Evolutionary conservation across 2,329 filamentous ascomycete species (phyloP).

Genomic region (Fusarium nisikadoi): DNA sequence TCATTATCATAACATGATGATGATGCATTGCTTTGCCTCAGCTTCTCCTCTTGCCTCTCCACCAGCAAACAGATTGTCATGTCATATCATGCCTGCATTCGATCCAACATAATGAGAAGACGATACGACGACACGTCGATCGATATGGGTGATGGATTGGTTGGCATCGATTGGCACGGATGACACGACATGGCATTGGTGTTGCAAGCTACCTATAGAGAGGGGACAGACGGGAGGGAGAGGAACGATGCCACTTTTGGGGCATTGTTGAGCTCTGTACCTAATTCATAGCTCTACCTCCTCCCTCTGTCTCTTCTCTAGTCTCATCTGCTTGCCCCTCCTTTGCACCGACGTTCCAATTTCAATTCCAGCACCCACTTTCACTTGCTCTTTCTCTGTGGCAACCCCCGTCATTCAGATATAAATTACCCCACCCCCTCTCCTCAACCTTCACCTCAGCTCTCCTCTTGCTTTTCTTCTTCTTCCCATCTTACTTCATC

Average conservation of each 20-base stretch:
- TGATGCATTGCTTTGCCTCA: conserved; percentile 3
- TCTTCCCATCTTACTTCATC: not conserved
- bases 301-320: not conserved
- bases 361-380: not conserved
- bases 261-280: conserved; percentile 9
- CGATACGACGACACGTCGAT: conserved; percentile 33
- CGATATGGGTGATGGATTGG: not conserved
- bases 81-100: conserved; percentile 15
- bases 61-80: conserved; percentile 8
- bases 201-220: not conserved
- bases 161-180: conserved; percentile 5
- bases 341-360: conserved; percentile 12
- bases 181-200: not conserved
- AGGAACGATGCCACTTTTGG: not conserved
- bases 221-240: not conserved
- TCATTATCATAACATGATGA: conserved; percentile 22
- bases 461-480: conserved; percentile 12
- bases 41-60: not conserved
- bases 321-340: conserved; percentile 20
- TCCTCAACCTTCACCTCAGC: conserved; percentile 16
- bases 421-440: conserved; percentile 43
- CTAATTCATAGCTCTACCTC: not conserved
- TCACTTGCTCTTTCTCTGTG: conserved; percentile 11
- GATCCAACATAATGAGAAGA: conserved; percentile 5
- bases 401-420: conserved; percentile 32